Conservation (phyloP, 2,329 filamentous ascomycete species). For the Venturia asperata region DNA sequence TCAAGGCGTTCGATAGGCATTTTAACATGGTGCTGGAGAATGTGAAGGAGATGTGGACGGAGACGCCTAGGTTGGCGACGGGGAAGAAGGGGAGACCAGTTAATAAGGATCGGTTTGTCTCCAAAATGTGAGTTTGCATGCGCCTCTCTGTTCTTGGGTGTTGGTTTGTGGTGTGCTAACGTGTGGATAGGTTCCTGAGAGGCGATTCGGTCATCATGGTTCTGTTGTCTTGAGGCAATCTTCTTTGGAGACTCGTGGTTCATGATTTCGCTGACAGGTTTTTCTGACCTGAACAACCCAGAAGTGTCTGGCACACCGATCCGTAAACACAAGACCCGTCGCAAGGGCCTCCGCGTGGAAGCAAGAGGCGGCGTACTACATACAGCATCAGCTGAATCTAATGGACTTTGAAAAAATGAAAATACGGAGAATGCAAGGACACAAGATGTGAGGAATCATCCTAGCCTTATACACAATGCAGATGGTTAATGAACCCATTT, state of each 20-base stretch:
- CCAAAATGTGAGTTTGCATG: slow-evolving; percentile 69
- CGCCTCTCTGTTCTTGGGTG: neutral
- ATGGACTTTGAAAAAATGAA: neutral
- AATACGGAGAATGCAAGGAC: neutral
- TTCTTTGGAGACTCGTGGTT: neutral
- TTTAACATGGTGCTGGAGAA: slow-evolving; percentile 99
- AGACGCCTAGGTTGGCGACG: slow-evolving; percentile 72
- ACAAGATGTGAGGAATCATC: slow-evolving; percentile 8
- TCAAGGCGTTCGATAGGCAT: slow-evolving; percentile 97
- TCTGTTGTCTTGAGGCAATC: slow-evolving; percentile 60
- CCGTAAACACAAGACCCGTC: no score
- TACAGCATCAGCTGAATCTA: no score
- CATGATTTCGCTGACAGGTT: neutral
- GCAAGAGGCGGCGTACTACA: no score
- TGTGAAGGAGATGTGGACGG: slow-evolving; percentile 99
- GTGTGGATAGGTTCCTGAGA: slow-evolving; percentile 61
- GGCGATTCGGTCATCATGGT: slow-evolving; percentile 86
- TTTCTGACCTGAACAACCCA: neutral
- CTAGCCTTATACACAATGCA: neutral
- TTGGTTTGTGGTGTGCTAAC: slow-evolving; percentile 15
- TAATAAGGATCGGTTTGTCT: slow-evolving; percentile 97
- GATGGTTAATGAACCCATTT: slow-evolving; percentile 14
- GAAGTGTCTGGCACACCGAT: neutral
- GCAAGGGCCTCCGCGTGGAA: no score
- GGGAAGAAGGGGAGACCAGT: slow-evolving; percentile 86